Evolutionary conservation across 441 rosid species (phyloP).

Genomic region (Syzygium syzygioides): DNA sequence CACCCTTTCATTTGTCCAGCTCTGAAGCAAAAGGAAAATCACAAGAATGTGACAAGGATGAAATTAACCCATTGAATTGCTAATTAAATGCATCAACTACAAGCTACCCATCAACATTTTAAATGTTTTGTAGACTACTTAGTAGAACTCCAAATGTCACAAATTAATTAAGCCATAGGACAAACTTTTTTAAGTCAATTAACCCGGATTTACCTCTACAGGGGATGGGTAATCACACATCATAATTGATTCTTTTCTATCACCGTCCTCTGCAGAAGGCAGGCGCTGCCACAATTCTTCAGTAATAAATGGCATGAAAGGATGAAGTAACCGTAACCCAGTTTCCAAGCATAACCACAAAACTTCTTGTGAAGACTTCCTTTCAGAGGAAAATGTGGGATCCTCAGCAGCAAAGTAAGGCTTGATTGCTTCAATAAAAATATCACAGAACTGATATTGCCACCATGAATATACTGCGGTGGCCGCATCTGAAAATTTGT

Average conservation of each 20-base stretch:
- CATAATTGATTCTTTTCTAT: slow-evolving; percentile 70
- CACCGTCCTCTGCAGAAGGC: slow-evolving; percentile 36
- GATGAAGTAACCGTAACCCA: slow-evolving; percentile 90
- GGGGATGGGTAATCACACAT: slow-evolving; percentile 65
- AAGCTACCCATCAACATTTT: background rate
- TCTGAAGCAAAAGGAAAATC: slow-evolving; percentile 23
- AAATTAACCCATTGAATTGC: background rate
- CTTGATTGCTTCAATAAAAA: slow-evolving; percentile 82
- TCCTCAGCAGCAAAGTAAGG: slow-evolving; percentile 69
- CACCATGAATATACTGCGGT: slow-evolving; percentile 81
- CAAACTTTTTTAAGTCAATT: background rate
- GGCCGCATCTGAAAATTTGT: slow-evolving; percentile 77
- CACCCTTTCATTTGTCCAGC: slow-evolving; percentile 59
- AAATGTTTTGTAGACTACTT: background rate
- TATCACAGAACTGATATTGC: slow-evolving; percentile 94
- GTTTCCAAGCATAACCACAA: slow-evolving; percentile 85
- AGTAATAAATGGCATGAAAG: slow-evolving; percentile 90
- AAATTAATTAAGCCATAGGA: background rate
- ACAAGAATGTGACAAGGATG: background rate
- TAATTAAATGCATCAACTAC: background rate
- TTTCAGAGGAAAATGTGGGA: slow-evolving; percentile 48
- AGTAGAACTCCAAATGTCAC: background rate
- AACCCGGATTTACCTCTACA: slow-evolving; percentile 35
- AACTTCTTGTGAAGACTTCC: slow-evolving; percentile 53
- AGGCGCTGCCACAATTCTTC: slow-evolving; percentile 97